A percentile compares a stretch with the other conserved stretches of the same genome.
These are phyloP conservation scores for Xylaria sp. DNA, from an alignment of 2,329 filamentous ascomycete species.

Conservation along the genomic window DNA sequence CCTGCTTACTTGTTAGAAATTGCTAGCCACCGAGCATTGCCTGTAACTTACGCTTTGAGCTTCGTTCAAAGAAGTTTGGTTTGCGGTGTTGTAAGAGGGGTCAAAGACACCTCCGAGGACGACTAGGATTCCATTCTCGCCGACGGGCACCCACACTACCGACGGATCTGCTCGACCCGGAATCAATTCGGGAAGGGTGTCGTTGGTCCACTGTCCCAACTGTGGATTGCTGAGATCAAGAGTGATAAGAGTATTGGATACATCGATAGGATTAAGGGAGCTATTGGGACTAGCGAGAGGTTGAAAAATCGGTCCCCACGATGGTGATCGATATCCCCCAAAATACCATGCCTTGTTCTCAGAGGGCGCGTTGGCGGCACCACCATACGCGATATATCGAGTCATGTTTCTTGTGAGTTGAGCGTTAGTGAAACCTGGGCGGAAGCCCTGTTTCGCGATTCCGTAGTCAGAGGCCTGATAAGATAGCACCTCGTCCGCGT, in stretches of 20 bases:
- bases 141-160: slow-evolving; percentile 81
- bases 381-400: slow-evolving; percentile 73
- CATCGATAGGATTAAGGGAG: slow-evolving; percentile 54
- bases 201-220: slow-evolving; percentile 66
- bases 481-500: slow-evolving; percentile 56
- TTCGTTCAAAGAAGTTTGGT: slow-evolving; percentile 47
- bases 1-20: slow-evolving; percentile 54
- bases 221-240: slow-evolving; percentile 67
- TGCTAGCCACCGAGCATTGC: not conserved
- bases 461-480: slow-evolving; percentile 68
- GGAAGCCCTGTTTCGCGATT: slow-evolving; percentile 55
- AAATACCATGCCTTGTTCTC: slow-evolving; percentile 80
- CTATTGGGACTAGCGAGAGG: slow-evolving; percentile 51
- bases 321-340: slow-evolving; percentile 66
- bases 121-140: slow-evolving; percentile 78
- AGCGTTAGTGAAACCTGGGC: slow-evolving; percentile 55
- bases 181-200: slow-evolving; percentile 61
- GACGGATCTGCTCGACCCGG: slow-evolving; percentile 71
- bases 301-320: slow-evolving; percentile 61
- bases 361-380: slow-evolving; percentile 71
- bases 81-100: slow-evolving; percentile 59
- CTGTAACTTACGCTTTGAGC: slow-evolving; percentile 55
- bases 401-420: slow-evolving; percentile 61
- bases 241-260: slow-evolving; percentile 68
- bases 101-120: slow-evolving; percentile 79